Base-by-base conservation (phyloP, 2,329 filamentous ascomycete species). In the Aureobasidium vineae region DNA sequence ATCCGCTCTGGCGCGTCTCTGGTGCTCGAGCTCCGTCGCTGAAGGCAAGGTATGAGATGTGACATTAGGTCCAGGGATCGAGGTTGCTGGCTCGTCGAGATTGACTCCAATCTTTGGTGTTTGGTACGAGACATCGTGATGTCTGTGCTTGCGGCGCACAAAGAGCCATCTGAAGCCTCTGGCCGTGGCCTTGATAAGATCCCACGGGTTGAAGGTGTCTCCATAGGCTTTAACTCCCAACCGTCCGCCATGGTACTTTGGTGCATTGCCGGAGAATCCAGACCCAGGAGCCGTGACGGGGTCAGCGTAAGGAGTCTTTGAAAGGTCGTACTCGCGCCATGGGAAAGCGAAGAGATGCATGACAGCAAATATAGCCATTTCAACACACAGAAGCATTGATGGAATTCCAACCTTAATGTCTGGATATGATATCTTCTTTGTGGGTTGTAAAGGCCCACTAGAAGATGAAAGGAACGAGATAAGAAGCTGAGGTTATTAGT, bases 341-440 rank as follows among this genome's bases (percentile, higher is more conserved):
- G 90, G 85, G 74, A 95, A 97, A 2, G 92, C 90, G 82, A 88
- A 96, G 19, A 95, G 78, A 75, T 96, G 92, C 63, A 96, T 78
- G 52, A 92, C 73, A 21, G 90, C 82, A 72, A 96, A 96, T 36
- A 90, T 79, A 10, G 90, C 86, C 92, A 96, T 96, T 77, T 96
- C 92, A 47, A 95, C 80, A 73, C 90, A 93, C 28, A 95, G 85
- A 13, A 96, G 80, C 61, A 94, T 79, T 33, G 88, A 88, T 0
- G 92, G 91, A 33, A 96, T 88, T 63, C 91, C 91, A 53, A 95
- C 86, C 74, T 91, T 90, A 72, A 96, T 82, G 75, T 96, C 92
- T 0, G 88, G 88, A 49, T 88, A 88, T 38, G 86, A 85, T 15
- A 96, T 77, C 40, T 83, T 82, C 1, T 82, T 76, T 50, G 83